These are phyloP conservation scores for Clathrospora elynae DNA, from an alignment of 2,329 filamentous ascomycete species.

Conservation along the genomic window DNA sequence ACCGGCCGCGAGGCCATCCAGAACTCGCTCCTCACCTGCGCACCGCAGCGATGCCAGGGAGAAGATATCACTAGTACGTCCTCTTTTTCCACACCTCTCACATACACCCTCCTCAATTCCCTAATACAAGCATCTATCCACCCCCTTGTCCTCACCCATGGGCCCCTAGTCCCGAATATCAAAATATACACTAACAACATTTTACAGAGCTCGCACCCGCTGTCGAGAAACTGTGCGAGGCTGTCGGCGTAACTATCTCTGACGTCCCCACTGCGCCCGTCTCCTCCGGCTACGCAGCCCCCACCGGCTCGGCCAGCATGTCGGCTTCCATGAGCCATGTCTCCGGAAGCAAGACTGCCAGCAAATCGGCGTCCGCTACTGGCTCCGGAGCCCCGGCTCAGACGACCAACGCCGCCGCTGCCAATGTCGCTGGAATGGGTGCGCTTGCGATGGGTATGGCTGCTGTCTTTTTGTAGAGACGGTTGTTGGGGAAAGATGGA, in stretches of 20 bases:
- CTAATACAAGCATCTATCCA: too few species aligned
- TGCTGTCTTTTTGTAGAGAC: conserved; percentile 34
- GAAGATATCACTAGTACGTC: conserved; percentile 49
- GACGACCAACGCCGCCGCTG: conserved; percentile 29
- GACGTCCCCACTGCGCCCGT: conserved; percentile 26
- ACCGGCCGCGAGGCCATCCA: conserved; percentile 46
- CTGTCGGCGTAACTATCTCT: conserved; percentile 33
- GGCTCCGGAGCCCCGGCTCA: conserved; percentile 11
- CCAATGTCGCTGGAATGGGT: conserved; percentile 29
- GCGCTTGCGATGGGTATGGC: conserved; percentile 30
- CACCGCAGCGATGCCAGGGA: conserved; percentile 46
- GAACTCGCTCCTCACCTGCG: conserved; percentile 49
- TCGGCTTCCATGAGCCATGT: conserved; percentile 6
- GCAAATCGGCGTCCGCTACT: conserved; percentile 9
- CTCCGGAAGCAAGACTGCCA: conserved; percentile 2
- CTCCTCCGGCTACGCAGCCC: conserved; percentile 8
- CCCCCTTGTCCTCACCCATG: too few species aligned
- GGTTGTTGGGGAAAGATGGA: neutral
- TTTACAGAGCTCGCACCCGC: conserved; percentile 28
- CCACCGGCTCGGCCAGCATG: conserved; percentile 7
- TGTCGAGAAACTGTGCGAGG: conserved; percentile 35
- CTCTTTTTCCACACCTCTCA: neutral
- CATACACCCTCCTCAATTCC: neutral
- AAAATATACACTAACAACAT: too few species aligned
- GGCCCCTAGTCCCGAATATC: too few species aligned